A percentile compares a stretch with the other conserved stretches of the same genome.
These are phyloP conservation scores for Picea glauca DNA, from an alignment of 75 land plant genomes.

Conservation along the genomic window DNA sequence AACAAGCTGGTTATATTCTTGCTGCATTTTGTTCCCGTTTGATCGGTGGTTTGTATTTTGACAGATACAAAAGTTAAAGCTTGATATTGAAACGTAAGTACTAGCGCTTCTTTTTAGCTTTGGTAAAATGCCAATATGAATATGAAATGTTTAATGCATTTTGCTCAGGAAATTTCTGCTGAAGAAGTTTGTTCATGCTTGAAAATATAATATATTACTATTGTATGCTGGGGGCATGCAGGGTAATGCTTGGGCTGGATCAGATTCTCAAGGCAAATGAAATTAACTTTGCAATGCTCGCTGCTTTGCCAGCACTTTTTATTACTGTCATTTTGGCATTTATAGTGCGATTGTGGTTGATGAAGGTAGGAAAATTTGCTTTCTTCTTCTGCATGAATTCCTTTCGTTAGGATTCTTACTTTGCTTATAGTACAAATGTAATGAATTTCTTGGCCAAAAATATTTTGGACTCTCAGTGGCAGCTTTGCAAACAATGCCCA, in stretches of 20 bases:
- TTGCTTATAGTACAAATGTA: background rate
- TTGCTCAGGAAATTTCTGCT: background rate
- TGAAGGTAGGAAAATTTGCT: constrained; percentile 28
- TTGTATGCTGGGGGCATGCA: constrained; percentile 16
- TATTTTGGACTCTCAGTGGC: background rate
- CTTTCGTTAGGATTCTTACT: background rate
- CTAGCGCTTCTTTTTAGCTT: background rate
- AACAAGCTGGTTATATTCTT: background rate
- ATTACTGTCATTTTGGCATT: constrained; percentile 54
- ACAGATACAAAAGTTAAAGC: constrained; percentile 97
- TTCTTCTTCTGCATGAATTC: background rate
- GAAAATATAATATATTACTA: background rate
- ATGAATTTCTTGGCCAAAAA: background rate
- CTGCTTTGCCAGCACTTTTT: constrained; percentile 90
- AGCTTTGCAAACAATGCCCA: background rate
- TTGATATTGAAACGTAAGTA: constrained; percentile 95
- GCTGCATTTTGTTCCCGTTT: background rate
- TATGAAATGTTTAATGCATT: too few relatives aligned
- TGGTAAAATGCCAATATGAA: background rate
- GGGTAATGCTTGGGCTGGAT: constrained; percentile 96
- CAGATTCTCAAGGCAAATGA: constrained; percentile 98
- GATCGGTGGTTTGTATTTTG: constrained; percentile 6
- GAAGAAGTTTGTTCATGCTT: background rate
- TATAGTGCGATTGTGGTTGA: constrained; percentile 57
- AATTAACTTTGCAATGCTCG: constrained; percentile 95